Percentiles rank a stretch among this genome's conserved stretches.
These are phyloP conservation scores for Osmanthus fragrans DNA, from an alignment of 257 asterid genomes.

Conservation along the genomic window DNA sequence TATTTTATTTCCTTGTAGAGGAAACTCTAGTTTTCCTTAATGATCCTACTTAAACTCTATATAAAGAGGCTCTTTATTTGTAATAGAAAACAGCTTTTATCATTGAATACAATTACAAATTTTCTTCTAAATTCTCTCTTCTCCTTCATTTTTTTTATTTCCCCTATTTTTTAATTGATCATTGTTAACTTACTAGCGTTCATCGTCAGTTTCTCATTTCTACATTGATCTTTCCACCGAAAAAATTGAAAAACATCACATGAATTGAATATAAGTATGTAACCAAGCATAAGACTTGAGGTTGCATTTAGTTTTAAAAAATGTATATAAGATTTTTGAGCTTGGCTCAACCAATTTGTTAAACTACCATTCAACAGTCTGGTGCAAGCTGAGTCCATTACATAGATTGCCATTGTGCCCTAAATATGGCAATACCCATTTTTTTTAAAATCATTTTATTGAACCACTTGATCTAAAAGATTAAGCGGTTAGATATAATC, in stretches of 20 bases:
- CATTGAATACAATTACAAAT: too few relatives aligned
- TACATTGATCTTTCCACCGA: neutral
- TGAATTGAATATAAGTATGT: neutral
- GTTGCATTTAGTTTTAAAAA: neutral
- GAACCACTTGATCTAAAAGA: neutral
- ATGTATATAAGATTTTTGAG: neutral
- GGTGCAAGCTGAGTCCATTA: neutral
- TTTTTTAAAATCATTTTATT: neutral
- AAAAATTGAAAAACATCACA: too few relatives aligned
- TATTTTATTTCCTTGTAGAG: too few relatives aligned
- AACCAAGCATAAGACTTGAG: neutral
- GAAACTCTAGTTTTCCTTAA: too few relatives aligned
- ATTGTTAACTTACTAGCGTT: too few relatives aligned
- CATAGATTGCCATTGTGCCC: neutral
- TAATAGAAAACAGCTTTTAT: too few relatives aligned
- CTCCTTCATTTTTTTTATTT: too few relatives aligned
- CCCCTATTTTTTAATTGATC: too few relatives aligned
- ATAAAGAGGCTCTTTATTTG: too few relatives aligned
- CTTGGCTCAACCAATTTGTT: neutral
- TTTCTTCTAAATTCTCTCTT: too few relatives aligned
- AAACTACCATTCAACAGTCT: conserved; percentile 13
- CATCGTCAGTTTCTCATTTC: neutral
- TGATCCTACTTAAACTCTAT: too few relatives aligned
- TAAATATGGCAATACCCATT: neutral
- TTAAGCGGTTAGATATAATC: neutral